phyloP scores from a whole-genome alignment of 1,284 basidiomycete genomes.

The Austropuccinia psidii region DNA sequence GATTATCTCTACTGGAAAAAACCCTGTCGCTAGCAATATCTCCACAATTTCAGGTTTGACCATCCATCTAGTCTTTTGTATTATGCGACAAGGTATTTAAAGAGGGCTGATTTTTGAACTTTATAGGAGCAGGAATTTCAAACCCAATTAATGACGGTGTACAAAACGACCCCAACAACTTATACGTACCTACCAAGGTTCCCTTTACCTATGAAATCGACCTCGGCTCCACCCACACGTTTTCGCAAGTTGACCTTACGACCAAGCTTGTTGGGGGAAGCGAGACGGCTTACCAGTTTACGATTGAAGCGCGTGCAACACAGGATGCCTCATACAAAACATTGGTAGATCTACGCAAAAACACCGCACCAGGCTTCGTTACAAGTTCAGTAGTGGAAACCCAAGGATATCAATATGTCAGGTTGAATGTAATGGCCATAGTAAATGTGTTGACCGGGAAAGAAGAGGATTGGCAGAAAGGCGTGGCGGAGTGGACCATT shows the following conservation, averaged over 20 bases:
- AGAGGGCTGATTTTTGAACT: too few relatives aligned
- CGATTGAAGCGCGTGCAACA: not conserved
- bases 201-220: not conserved
- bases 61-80: not conserved
- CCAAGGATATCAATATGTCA: not conserved
- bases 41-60: not conserved
- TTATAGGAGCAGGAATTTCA: too few relatives aligned
- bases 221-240: not conserved
- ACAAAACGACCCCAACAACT: not conserved
- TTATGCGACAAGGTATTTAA: not conserved
- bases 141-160: slow-evolving; percentile 2
- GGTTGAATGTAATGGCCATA: not conserved
- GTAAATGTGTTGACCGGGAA: not conserved
- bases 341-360: slow-evolving; percentile 6
- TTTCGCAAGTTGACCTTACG: slow-evolving; percentile 6
- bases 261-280: slow-evolving; percentile 14
- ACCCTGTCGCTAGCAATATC: not conserved
- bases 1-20: not conserved
- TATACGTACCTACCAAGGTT: not conserved
- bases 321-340: not conserved
- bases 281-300: slow-evolving; percentile 22
- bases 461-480: not conserved
- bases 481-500: not conserved
- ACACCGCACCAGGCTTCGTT: slow-evolving; percentile 7
- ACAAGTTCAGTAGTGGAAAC: not conserved